Conservation (phyloP, 495 filamentous ascomycete species). For the Xanthoparmelia taractica region DNA sequence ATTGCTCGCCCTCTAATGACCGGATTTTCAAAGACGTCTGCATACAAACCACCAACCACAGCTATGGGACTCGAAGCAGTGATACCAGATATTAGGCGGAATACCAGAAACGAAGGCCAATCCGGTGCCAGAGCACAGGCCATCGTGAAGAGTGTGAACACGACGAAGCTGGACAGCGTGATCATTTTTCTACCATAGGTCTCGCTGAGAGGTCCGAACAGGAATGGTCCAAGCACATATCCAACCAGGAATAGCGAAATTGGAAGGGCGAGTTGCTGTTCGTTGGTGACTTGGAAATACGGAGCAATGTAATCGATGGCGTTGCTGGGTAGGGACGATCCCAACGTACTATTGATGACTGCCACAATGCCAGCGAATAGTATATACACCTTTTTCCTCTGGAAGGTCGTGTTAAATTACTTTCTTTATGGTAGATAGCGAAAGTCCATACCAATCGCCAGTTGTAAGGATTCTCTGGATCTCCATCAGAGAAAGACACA, state of each 20-base stretch:
- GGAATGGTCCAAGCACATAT: slow-evolving; percentile 56
- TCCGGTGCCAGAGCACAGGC: slow-evolving; percentile 61
- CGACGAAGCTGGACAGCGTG: slow-evolving; percentile 51
- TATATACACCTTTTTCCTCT: slow-evolving; percentile 51
- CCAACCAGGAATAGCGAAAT: slow-evolving; percentile 69
- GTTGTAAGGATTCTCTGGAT: slow-evolving; percentile 50
- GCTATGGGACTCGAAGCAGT: slow-evolving; percentile 61
- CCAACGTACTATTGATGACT: slow-evolving; percentile 70
- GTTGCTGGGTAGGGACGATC: slow-evolving; percentile 58
- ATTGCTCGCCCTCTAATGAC: slow-evolving; percentile 58
- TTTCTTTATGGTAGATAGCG: not conserved
- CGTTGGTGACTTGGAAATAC: slow-evolving; percentile 51
- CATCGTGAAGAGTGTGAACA: slow-evolving; percentile 61
- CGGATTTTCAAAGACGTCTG: slow-evolving; percentile 59
- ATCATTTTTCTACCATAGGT: slow-evolving; percentile 59
- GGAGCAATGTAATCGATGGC: slow-evolving; percentile 49
- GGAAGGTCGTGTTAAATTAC: not conserved
- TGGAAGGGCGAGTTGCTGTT: slow-evolving; percentile 57
- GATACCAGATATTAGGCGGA: slow-evolving; percentile 58
- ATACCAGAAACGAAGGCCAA: slow-evolving; percentile 58
- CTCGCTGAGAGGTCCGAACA: slow-evolving; percentile 65
- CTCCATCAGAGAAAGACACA: slow-evolving; percentile 42
- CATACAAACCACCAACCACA: slow-evolving; percentile 64
- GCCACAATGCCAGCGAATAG: slow-evolving; percentile 50
- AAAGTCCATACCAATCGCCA: slow-evolving; percentile 37